These are phyloP conservation scores for Penicillium fuscoglaucum DNA, from an alignment of 2,329 filamentous ascomycete genomes.

Conservation along the genomic window DNA sequence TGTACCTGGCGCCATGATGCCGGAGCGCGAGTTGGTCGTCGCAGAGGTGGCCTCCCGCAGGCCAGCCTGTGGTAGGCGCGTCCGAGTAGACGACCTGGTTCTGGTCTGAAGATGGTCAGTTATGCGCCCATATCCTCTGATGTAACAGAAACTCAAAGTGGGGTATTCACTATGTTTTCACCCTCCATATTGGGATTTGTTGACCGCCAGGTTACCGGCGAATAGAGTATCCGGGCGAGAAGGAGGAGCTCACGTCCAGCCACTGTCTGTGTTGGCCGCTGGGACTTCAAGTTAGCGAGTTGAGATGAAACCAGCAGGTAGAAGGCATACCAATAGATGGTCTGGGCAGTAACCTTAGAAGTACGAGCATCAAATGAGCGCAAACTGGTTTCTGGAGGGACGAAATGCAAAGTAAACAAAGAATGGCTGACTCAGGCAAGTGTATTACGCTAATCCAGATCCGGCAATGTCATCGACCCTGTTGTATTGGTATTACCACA, in stretches of 20 bases:
- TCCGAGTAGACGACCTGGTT: constrained; percentile 28
- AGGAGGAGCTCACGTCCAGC: constrained; percentile 28
- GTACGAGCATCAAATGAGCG: constrained; percentile 4
- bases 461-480: constrained; percentile 10
- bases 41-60: constrained; percentile 55
- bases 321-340: constrained; percentile 7
- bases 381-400: constrained; percentile 17
- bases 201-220: constrained; percentile 27
- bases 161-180: constrained; percentile 32
- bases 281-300: neutral
- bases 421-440: constrained; percentile 31
- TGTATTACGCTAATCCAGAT: constrained; percentile 6
- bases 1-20: constrained; percentile 47
- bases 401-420: constrained; percentile 35
- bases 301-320: neutral
- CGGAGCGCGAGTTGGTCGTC: constrained; percentile 54
- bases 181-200: constrained; percentile 34
- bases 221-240: constrained; percentile 26
- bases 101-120: constrained; percentile 25
- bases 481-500: constrained; percentile 13
- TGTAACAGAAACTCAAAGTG: neutral
- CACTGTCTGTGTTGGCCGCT: constrained; percentile 20
- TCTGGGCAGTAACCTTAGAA: constrained; percentile 3
- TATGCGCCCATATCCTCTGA: neutral
- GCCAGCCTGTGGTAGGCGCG: constrained; percentile 35